Evolutionary conservation across 2,329 filamentous ascomycete species (phyloP).

Genomic region (Venturia carpophila): DNA sequence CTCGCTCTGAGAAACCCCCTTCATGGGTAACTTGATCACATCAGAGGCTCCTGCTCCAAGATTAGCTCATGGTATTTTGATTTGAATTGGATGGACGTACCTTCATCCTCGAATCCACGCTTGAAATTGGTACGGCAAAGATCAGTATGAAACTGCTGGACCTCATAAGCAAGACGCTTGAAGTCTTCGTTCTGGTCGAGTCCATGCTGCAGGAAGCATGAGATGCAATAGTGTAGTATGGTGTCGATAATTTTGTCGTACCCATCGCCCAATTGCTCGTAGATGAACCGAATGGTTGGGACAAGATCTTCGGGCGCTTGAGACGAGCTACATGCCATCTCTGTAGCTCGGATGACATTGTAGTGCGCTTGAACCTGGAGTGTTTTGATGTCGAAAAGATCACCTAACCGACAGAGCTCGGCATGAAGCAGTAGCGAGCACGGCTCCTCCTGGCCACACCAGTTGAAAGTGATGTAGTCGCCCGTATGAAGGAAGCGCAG

Average conservation of each 20-base stretch:
- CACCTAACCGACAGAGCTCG: conserved; percentile 35
- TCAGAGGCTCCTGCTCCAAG: not conserved
- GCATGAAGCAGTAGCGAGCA: conserved; percentile 34
- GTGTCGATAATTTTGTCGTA: conserved; percentile 31
- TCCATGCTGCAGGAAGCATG: conserved; percentile 31
- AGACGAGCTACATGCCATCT: conserved; percentile 33
- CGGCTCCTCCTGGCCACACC: conserved; percentile 22
- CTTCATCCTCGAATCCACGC: conserved; percentile 34
- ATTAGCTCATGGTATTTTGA: not conserved
- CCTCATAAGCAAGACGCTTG: conserved; percentile 29
- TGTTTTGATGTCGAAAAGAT: conserved; percentile 34
- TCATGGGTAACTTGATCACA: not conserved
- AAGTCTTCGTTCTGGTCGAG: conserved; percentile 33
- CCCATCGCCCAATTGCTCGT: conserved; percentile 24
- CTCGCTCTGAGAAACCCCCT: not conserved
- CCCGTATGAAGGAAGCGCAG: conserved; percentile 37
- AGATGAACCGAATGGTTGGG: conserved; percentile 33
- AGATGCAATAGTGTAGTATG: conserved; percentile 38
- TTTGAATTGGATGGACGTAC: conserved; percentile 19
- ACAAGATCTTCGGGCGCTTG: conserved; percentile 34
- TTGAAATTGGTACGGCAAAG: conserved; percentile 33
- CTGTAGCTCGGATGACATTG: conserved; percentile 34
- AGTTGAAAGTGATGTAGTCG: conserved; percentile 28
- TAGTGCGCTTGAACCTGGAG: conserved; percentile 34
- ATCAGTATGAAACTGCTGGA: conserved; percentile 34